A percentile compares a stretch with the other conserved stretches of the same genome.
Evolutionary conservation across 208 protist species (phyloP).

Genomic region (Acanthamoeba lenticulata): DNA sequence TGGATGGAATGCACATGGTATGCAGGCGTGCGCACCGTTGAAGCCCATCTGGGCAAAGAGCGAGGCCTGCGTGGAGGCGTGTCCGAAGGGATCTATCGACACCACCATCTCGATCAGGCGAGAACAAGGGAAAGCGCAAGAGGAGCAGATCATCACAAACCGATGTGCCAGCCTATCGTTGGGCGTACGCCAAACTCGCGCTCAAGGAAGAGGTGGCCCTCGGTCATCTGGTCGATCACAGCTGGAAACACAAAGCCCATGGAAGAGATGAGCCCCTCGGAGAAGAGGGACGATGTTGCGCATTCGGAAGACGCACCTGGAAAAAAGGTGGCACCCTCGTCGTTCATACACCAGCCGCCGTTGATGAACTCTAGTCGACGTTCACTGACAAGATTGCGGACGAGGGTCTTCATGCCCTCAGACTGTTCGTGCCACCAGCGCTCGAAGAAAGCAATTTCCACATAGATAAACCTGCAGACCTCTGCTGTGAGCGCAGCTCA

Average conservation of each 20-base stretch:
- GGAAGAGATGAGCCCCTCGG: not conserved
- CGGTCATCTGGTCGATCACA: conserved; percentile 81
- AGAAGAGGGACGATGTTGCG: not conserved
- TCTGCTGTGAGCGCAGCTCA: no score
- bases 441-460: conserved; percentile 70
- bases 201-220: conserved; percentile 76
- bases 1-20: no score
- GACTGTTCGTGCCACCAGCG: conserved; percentile 60
- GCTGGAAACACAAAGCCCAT: not conserved
- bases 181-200: conserved; percentile 59
- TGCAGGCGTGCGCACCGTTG: no score
- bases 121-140: no score
- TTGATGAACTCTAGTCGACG: conserved; percentile 71
- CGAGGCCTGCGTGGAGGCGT: conserved; percentile 53
- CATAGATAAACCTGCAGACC: conserved; percentile 71
- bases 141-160: no score
- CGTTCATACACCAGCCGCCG: conserved; percentile 83
- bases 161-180: conserved; percentile 72
- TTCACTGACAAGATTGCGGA: not conserved
- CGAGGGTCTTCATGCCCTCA: conserved; percentile 29
- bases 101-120: no score
- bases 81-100: conserved; percentile 74
- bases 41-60: conserved; percentile 71
- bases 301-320: not conserved
- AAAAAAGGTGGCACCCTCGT: conserved; percentile 79